Evolutionary conservation across 352 stramenopile genomes (phyloP), one percentile per base, ranked within the genome.

Genomic region (Globisporangium cederbergense): DNA sequence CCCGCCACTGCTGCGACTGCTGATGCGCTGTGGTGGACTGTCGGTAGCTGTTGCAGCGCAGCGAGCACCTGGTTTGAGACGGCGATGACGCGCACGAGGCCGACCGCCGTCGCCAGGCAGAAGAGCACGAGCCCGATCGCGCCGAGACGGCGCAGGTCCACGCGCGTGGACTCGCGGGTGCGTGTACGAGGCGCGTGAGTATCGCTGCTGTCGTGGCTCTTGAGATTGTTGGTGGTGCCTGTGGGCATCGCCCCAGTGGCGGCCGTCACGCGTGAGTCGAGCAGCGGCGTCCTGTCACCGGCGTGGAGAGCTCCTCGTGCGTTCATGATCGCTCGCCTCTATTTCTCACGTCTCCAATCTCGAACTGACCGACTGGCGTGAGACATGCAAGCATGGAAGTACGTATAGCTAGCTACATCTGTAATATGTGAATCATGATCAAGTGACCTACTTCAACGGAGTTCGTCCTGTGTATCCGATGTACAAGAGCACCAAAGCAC

Each of bases 21-120:
- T 6, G 18, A n/a, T 14, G 42, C 43, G 22, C 42, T 22, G 25
- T 52, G 62, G 18, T 50, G 25, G 4, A 60, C 50, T 8, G 20
- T n/a, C 1, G 70, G 62, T 10, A 57, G 14, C 34, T 83, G 65
- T 58, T 82, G 67, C 54, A 86, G 64, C 34, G 52, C 71, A 16
- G 57, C 55, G 60, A 86, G 65, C 53, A 89, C 68, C 58, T 84
- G 50, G 52, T 67, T 67, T 2, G 62, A 67, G 22, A 62, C 47
- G 0, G 53, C 46, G 55, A 67, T 67, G 54, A 67, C 62, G 22
- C 62, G 62, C 25, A 67, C 40, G 46, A 67, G 62, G 16, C 62
- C 62, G 16, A 67, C 36, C 0, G 55, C 62, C 51, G 62, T 63
- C n/a, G 30, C 45, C 22, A 67, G 62, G 32, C 62, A 67, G 55